A percentile compares a stretch with the other conserved stretches of the same genome.
These are phyloP conservation scores for Cunninghamia lanceolata DNA, from an alignment of 75 land plant species.

Conservation along the genomic window DNA sequence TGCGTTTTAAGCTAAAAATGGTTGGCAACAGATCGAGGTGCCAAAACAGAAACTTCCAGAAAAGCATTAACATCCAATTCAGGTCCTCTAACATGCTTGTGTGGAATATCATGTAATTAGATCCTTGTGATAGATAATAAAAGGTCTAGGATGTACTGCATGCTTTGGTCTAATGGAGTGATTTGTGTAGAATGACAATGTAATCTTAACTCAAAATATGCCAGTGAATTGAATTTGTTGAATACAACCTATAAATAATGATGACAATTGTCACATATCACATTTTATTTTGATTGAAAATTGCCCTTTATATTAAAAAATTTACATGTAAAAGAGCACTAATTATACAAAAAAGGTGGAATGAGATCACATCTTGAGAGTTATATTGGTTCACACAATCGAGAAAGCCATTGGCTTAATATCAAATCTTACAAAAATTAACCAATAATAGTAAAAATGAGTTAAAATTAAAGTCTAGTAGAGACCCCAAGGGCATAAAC, in stretches of 20 bases:
- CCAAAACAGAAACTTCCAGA: not conserved
- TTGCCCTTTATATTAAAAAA: too few species aligned
- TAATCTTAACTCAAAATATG: not conserved
- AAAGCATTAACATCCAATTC: not conserved
- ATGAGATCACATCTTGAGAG: too few species aligned
- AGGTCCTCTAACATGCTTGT: not conserved
- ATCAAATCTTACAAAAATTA: too few species aligned
- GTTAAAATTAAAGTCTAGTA: too few species aligned
- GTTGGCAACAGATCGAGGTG: not conserved
- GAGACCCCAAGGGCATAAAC: too few species aligned
- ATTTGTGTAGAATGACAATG: not conserved
- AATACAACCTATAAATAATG: not conserved
- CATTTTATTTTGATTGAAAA: not conserved
- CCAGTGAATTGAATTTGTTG: not conserved
- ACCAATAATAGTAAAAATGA: too few species aligned
- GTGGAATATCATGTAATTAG: not conserved
- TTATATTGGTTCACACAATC: too few species aligned
- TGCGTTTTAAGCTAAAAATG: too few species aligned
- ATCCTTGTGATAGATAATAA: not conserved
- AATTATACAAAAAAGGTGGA: too few species aligned
- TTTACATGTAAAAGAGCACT: too few species aligned
- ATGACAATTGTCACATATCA: not conserved
- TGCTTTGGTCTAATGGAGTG: not conserved
- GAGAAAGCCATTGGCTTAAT: too few species aligned
- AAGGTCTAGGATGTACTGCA: not conserved